Conservation (phyloP, 2,329 filamentous ascomycete genomes). For the Botrytis medusae region DNA sequence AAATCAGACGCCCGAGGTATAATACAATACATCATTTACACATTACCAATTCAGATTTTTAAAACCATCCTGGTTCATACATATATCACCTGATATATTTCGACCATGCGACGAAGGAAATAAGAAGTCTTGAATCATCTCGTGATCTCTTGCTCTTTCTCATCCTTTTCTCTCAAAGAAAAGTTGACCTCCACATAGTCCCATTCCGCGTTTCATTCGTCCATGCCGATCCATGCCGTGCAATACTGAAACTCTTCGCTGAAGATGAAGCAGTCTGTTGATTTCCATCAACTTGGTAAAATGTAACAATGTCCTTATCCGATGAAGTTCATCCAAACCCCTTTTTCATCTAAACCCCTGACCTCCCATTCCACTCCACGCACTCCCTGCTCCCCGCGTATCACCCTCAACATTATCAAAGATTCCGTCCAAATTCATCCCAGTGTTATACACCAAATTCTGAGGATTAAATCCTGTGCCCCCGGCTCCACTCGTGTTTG, state of each 20-base stretch:
- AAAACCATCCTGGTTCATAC: neutral
- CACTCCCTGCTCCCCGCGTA: neutral
- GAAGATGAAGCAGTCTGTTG: slow-evolving; percentile 1
- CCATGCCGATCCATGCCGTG: neutral
- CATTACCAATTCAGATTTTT: neutral
- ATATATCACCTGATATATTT: neutral
- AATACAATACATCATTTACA: slow-evolving; percentile 2
- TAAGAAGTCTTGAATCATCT: neutral
- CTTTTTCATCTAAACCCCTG: neutral
- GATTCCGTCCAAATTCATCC: slow-evolving; percentile 10
- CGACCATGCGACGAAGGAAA: neutral
- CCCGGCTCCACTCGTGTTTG: neutral
- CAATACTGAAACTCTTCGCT: neutral
- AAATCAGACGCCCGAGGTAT: neutral
- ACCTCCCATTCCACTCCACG: slow-evolving; percentile 1
- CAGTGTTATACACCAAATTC: slow-evolving; percentile 4
- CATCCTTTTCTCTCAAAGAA: neutral
- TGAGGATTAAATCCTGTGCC: slow-evolving; percentile 2
- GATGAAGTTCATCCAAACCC: neutral
- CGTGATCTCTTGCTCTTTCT: neutral
- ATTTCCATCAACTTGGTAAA: neutral
- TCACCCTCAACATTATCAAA: slow-evolving; percentile 2
- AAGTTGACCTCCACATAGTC: neutral
- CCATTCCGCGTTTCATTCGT: neutral
- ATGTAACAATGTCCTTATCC: neutral